A percentile compares a stretch with the other conserved stretches of the same genome.
Conservation (phyloP, 192 early-diverging fungal genomes). For the Podila epicladia region DNA sequence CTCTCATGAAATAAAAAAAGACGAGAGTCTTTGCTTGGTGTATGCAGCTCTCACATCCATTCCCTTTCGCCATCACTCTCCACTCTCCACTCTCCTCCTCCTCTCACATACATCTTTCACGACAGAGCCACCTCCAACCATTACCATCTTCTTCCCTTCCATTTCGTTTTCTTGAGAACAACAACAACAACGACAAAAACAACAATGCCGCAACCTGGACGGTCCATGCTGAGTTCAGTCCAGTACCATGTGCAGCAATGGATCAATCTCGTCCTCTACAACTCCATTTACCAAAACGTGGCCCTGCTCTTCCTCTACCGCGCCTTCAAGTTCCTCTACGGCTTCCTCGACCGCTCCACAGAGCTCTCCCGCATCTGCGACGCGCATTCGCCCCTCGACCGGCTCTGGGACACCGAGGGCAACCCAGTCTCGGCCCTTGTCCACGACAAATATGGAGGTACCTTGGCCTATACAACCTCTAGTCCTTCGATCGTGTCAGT, state of each 20-base stretch:
- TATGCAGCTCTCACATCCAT: not conserved
- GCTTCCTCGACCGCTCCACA: slow-evolving; percentile 64
- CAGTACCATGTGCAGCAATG: slow-evolving; percentile 53
- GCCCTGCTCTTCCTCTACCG: slow-evolving; percentile 63
- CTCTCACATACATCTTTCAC: not conserved
- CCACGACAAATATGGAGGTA: slow-evolving; percentile 16
- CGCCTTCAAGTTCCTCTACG: slow-evolving; percentile 60
- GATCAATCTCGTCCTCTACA: slow-evolving; percentile 56
- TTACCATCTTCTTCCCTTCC: not conserved
- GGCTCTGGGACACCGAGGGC: slow-evolving; percentile 26
- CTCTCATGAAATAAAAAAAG: no score
- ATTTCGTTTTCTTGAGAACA: not conserved
- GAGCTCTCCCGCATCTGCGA: slow-evolving; percentile 67
- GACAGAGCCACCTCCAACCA: not conserved
- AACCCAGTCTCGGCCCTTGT: slow-evolving; percentile 16
- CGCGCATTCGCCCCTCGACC: slow-evolving; percentile 22
- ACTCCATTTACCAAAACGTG: slow-evolving; percentile 60
- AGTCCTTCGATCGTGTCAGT: not conserved
- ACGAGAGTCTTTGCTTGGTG: no score
- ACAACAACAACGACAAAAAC: not conserved
- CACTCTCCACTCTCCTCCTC: slow-evolving; percentile 3
- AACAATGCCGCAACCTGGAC: not conserved
- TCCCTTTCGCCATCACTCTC: not conserved
- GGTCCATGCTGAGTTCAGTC: slow-evolving; percentile 13
- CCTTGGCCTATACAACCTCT: slow-evolving; percentile 17